Conservation (phyloP, 768 basidiomycete genomes). For the Erythrobasidium yunnanense region DNA sequence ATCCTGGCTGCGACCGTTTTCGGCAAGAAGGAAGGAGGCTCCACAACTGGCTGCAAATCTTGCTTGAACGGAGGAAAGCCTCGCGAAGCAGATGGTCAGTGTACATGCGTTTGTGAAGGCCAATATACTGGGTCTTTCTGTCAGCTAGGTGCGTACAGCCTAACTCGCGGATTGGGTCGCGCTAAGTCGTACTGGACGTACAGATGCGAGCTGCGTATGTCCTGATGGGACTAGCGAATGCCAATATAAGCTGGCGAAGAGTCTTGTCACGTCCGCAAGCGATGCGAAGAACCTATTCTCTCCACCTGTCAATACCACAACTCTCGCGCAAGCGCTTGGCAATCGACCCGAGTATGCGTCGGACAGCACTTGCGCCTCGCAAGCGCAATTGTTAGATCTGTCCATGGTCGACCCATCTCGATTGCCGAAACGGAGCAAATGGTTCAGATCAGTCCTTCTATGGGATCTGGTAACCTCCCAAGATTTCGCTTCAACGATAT, state of each 20-base stretch:
- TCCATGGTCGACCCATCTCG: constrained; percentile 8
- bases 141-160: neutral
- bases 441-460: neutral
- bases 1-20: neutral
- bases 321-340: neutral
- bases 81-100: neutral
- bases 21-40: neutral
- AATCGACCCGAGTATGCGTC: neutral
- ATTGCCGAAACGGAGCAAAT: neutral
- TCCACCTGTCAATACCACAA: neutral
- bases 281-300: constrained; percentile 1
- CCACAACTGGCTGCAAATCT: neutral
- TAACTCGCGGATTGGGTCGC: neutral
- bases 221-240: constrained; percentile 4
- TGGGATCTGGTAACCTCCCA: constrained; percentile 19
- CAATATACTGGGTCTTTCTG: neutral
- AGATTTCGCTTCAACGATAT: neutral
- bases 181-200: neutral
- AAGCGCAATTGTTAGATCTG: neutral
- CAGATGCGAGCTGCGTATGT: constrained; percentile 13
- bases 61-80: neutral
- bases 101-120: neutral
- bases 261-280: neutral
- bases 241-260: neutral
- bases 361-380: neutral